Conservation (phyloP, 192 early-diverging fungal genomes). For the Rhizoclosmatium globosum region DNA sequence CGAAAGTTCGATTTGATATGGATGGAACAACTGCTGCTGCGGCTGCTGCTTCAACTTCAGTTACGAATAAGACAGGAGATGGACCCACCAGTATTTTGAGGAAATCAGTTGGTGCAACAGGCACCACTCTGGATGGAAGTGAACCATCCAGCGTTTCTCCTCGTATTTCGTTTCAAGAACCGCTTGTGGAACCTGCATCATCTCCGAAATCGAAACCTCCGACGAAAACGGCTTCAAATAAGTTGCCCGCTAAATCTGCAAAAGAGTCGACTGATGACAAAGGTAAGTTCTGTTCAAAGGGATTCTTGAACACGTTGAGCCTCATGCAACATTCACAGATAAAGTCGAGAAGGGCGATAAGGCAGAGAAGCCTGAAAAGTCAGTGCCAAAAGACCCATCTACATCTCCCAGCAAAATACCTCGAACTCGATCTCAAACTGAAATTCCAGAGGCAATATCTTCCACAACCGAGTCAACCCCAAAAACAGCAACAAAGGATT, state of each 20-base stretch:
- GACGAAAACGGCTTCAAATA: neutral
- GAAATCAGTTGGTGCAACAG: neutral
- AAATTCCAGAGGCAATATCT: too few species aligned
- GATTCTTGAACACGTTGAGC: too few species aligned
- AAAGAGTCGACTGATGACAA: neutral
- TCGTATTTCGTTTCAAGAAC: neutral
- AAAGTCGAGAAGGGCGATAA: too few species aligned
- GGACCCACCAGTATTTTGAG: conserved; percentile 28
- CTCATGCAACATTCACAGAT: too few species aligned
- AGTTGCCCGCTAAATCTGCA: neutral
- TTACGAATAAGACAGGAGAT: neutral
- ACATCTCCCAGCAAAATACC: too few species aligned
- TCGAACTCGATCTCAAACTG: too few species aligned
- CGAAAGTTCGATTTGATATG: neutral
- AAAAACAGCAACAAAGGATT: too few species aligned
- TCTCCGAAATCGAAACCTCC: neutral
- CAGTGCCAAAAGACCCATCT: too few species aligned
- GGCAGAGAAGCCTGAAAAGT: too few species aligned
- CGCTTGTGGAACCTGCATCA: neutral
- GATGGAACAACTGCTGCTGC: neutral
- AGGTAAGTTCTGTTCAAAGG: neutral
- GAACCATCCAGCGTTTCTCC: neutral
- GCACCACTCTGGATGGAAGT: neutral
- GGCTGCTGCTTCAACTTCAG: neutral
- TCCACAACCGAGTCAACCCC: too few species aligned